Evolutionary conservation across 179 eudicot species (phyloP).

Genomic region (Silene coronaria): DNA sequence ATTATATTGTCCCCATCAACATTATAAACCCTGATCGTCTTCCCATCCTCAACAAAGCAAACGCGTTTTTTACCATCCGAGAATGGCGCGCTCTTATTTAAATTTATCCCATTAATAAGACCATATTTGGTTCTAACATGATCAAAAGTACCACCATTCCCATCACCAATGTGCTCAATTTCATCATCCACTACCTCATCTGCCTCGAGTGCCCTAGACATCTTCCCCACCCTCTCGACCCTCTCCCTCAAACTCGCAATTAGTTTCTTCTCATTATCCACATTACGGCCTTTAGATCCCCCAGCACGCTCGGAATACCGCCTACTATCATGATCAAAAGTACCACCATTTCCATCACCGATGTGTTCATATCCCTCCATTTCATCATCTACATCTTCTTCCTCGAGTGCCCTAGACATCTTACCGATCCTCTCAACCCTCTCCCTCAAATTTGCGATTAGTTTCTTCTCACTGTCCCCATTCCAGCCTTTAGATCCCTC

Average conservation of each 20-base stretch:
- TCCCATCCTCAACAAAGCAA: constrained; percentile 58
- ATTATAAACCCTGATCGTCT: constrained; percentile 35
- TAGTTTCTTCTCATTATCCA: constrained; percentile 28
- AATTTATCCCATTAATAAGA: constrained; percentile 22
- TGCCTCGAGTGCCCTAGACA: constrained; percentile 29
- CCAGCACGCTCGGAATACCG: constrained; percentile 11
- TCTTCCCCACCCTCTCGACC: constrained; percentile 35
- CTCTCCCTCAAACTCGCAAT: constrained; percentile 33
- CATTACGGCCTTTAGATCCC: constrained; percentile 23
- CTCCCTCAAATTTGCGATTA: constrained; percentile 33
- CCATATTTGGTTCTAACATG: constrained; percentile 17
- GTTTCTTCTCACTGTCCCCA: constrained; percentile 25
- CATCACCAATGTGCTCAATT: constrained; percentile 17
- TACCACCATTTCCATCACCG: constrained; percentile 17
- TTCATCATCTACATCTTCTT: constrained; percentile 28
- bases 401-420: constrained; percentile 29
- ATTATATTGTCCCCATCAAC: constrained; percentile 29
- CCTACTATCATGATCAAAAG: constrained; percentile 14
- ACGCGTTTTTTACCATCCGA: constrained; percentile 47
- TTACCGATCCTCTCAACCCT: constrained; percentile 38
- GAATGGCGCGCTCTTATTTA: constrained; percentile 21
- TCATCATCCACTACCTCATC: constrained; percentile 27
- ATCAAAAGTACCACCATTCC: constrained; percentile 12
- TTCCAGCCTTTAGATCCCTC: constrained; percentile 23
- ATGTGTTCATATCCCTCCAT: constrained; percentile 19